Evolutionary conservation across 2,329 filamentous ascomycete species (phyloP).

Genomic region (Blastomyces emzantsi): DNA sequence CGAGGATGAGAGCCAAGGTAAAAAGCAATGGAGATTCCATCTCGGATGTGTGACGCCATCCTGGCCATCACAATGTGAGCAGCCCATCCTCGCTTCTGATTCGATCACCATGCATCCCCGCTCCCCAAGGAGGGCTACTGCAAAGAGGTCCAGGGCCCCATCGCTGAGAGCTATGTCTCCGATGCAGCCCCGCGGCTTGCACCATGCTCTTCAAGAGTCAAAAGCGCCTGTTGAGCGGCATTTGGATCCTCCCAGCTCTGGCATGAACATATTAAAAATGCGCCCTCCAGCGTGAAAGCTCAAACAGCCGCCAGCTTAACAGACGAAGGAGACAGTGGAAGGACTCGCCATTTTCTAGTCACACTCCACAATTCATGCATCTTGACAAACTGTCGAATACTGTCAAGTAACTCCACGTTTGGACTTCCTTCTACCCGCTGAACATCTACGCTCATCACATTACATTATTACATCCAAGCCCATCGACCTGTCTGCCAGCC

Average conservation of each 20-base stretch:
- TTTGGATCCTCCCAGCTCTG: background rate
- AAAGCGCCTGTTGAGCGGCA: slow-evolving; percentile 3
- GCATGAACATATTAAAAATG: background rate
- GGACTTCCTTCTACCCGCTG: background rate
- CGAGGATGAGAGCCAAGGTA: background rate
- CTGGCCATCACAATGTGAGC: slow-evolving; percentile 1
- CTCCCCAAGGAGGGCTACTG: background rate
- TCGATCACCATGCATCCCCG: background rate
- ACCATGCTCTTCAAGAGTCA: background rate
- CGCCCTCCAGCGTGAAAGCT: background rate
- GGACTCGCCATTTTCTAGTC: background rate
- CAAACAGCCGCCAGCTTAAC: background rate
- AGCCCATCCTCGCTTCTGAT: slow-evolving; percentile 2
- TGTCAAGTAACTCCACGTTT: background rate
- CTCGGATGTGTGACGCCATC: background rate
- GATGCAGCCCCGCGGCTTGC: background rate
- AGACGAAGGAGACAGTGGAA: background rate
- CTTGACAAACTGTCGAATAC: background rate
- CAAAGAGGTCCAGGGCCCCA: background rate
- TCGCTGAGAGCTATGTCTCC: background rate
- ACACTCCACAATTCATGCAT: slow-evolving; percentile 6
- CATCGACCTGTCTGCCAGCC: background rate
- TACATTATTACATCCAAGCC: background rate
- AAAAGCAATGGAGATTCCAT: background rate
- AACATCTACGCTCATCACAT: slow-evolving; percentile 1